Percentiles rank a stretch among this genome's conserved stretches.
Evolutionary conservation across 1,139 yeast genomes (phyloP).

Genomic region (Hemisphaericaspora xylofermentans): DNA sequence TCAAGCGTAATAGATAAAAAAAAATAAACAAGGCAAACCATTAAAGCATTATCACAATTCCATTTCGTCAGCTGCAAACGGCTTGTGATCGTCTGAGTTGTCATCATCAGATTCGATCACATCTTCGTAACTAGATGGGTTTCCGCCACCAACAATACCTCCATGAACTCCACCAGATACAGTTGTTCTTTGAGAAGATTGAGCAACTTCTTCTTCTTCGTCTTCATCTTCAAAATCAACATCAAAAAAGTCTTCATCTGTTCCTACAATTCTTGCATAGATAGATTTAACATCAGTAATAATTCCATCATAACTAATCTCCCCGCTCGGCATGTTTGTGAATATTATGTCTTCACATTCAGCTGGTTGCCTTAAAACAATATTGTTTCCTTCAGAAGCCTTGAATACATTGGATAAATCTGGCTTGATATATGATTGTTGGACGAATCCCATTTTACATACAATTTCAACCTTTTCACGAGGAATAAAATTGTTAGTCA

Average conservation of each 20-base stretch:
- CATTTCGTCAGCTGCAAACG: slow-evolving; percentile 69
- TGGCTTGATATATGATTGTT: slow-evolving; percentile 53
- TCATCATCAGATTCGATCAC: slow-evolving; percentile 37
- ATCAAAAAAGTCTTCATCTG: slow-evolving; percentile 93
- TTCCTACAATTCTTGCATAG: slow-evolving; percentile 78
- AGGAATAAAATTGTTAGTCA: slow-evolving; percentile 74
- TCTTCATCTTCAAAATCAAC: slow-evolving; percentile 96
- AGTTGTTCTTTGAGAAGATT: slow-evolving; percentile 1
- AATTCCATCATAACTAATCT: slow-evolving; percentile 87
- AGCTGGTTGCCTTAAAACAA: slow-evolving; percentile 28
- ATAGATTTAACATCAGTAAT: slow-evolving; percentile 77
- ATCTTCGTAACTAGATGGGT: slow-evolving; percentile 38
- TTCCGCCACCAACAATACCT: slow-evolving; percentile 18
- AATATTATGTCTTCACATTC: slow-evolving; percentile 53
- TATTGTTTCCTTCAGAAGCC: slow-evolving; percentile 33
- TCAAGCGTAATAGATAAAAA: not conserved
- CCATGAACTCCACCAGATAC: slow-evolving; percentile 12
- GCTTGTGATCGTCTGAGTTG: slow-evolving; percentile 40
- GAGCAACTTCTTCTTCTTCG: slow-evolving; percentile 36
- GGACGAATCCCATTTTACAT: slow-evolving; percentile 79
- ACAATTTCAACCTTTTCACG: slow-evolving; percentile 74
- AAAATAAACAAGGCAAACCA: not conserved
- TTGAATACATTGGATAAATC: slow-evolving; percentile 41
- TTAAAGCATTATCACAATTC: slow-evolving; percentile 41
- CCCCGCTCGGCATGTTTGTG: slow-evolving; percentile 74